Base-by-base conservation (phyloP, 1,284 basidiomycete genomes). In the Trametes polyzona region DNA sequence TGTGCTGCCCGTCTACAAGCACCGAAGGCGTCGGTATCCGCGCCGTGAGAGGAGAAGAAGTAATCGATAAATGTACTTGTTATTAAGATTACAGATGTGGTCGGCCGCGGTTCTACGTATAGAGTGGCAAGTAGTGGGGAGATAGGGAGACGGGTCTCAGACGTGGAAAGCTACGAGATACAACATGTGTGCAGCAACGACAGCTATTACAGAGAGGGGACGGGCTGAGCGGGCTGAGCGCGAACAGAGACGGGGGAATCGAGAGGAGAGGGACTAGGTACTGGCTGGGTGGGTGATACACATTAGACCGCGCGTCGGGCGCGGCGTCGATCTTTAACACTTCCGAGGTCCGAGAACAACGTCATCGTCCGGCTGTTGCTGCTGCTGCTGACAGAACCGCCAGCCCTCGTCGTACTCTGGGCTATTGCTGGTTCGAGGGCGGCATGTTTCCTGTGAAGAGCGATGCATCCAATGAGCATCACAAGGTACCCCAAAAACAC, bases 141-240 rank as follows among this genome's bases (percentile, higher is more conserved):
- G 14, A 46, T 33, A 29, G 21, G 27, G 12, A 21, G 35, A n/a
- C n/a, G 48, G 17, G 50, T 42, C 53, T 55, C 53, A 46, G 53
- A 33, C n/a, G n/a, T n/a, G 48, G 57, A 57, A 47, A 61, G 58
- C 66, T 67, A 67, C 59, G 55, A 56, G 66, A 67, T 67, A 67
- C 66, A 67, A 62, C 65, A 62, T 53, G 49, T 56, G n/a, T 53
- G 56, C 52, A 56, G 51, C 59, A 49, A 60, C 58, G 57, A 61
- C 46, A 59, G 61, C 61, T 58, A 65, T 63, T 62, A 65, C 47
- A 61, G 37, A 54, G 53, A 40, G 42, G 27, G 27, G 32, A n/a
- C n/a, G n/a, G n/a, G n/a, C n/a, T n/a, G n/a, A n/a, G n/a, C n/a
- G 33, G 26, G 35, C 29, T 47, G 29, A 33, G 51, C 44, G 59